Percentiles rank a stretch among this genome's conserved stretches.
phyloP scores from a whole-genome alignment of 2,329 filamentous ascomycete genomes.

The Ambrosiella beaveri region DNA sequence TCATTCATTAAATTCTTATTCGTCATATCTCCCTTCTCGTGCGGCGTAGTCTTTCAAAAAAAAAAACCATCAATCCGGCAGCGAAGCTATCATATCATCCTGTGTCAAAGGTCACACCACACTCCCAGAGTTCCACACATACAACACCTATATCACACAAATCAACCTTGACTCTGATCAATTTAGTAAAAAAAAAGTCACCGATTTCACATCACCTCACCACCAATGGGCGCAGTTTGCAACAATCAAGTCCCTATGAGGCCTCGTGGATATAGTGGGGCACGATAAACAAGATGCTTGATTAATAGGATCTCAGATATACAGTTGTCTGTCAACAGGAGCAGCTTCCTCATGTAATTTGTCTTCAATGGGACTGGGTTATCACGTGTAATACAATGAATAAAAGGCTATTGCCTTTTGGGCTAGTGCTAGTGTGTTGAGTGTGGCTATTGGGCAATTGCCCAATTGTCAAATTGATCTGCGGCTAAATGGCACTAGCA shows the following conservation, averaged over 20 bases:
- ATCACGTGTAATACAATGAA: too few relatives aligned
- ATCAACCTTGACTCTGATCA: too few relatives aligned
- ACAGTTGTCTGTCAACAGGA: neutral
- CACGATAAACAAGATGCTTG: neutral
- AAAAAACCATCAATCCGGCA: neutral
- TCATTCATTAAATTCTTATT: neutral
- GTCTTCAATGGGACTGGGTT: too few relatives aligned
- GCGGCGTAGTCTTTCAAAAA: neutral
- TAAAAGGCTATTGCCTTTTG: neutral
- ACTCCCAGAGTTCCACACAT: too few relatives aligned
- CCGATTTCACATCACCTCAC: neutral
- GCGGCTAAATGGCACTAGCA: neutral
- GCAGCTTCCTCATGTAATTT: neutral
- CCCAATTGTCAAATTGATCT: neutral
- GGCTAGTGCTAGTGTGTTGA: neutral
- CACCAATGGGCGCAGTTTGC: too few relatives aligned
- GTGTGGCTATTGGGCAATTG: neutral
- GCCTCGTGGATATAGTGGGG: neutral
- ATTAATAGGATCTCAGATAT: neutral
- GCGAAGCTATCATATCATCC: neutral
- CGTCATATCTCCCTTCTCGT: neutral
- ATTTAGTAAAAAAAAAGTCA: neutral
- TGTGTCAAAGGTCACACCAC: neutral
- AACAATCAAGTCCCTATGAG: neutral
- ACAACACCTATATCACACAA: too few relatives aligned